Evolutionary conservation across 2,329 filamentous ascomycete genomes (phyloP), one percentile per base, ranked within the genome.

Genomic region (Phialophora tarda): DNA sequence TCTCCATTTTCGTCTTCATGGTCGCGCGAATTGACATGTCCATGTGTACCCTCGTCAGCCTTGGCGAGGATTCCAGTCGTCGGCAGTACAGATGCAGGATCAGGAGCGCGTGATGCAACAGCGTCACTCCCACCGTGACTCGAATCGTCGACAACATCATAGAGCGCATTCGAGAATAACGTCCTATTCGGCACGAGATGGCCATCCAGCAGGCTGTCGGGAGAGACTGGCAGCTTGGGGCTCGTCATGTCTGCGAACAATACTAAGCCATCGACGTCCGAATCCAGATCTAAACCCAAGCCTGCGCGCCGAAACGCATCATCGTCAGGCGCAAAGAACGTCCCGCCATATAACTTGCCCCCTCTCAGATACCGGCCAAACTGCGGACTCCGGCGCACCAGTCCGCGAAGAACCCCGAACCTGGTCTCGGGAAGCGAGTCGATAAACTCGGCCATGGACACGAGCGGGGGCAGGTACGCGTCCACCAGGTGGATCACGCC

Each of bases 121-220:
- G n/a, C n/a, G n/a, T 30, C 28, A 30, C 28, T 6, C 6, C 8
- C 30, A 32, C 30, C 30, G 2, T 32, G 2, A 32, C 30, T 32
- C 30, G 30, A 11, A 32, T 3, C 8, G 30, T 32, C 30, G 17
- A 21, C 53, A 11, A 11, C 28, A 2, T 38, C 53, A 30, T 56
- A 56, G 53, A 56, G 38, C 11, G 53, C 53, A 21, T 56, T 56
- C 24, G 53, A 56, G 53, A 56, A 56, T 21, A 56, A n/a, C 1
- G 53, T 56, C 24, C 28, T 28, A 34, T 56, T 38, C 28, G 53
- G 53, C 53, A 56, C 53, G 24, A 56, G n/a, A 21, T 56, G 53
- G 10, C 53, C 28, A 12, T 21, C 6, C 11, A 56, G 53, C 3
- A 56, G 5, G 10, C 8, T 32, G 30, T 32, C 30, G 8, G 8